phyloP scores from a whole-genome alignment of 495 filamentous ascomycete genomes.

The Clavariopsis aquatica region DNA sequence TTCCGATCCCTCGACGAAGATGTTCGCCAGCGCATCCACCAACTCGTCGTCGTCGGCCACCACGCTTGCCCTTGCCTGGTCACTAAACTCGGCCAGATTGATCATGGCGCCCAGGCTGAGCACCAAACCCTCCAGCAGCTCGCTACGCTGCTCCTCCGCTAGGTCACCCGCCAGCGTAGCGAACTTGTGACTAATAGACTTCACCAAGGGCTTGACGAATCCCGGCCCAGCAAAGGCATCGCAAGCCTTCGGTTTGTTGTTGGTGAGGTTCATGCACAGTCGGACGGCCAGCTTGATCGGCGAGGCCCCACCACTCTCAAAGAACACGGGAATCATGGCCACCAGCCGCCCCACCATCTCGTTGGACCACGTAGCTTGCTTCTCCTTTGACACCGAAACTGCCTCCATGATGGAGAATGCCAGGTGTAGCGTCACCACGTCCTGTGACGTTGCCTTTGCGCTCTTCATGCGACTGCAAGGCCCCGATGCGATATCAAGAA shows the following conservation, averaged over 20 bases:
- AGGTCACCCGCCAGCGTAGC: conserved; percentile 39
- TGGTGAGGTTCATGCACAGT: conserved; percentile 83
- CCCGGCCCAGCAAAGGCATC: conserved; percentile 61
- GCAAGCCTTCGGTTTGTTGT: conserved; percentile 71
- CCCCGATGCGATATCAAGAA: conserved; percentile 22
- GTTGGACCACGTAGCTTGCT: conserved; percentile 39
- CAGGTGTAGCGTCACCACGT: conserved; percentile 41
- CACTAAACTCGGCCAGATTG: conserved; percentile 80
- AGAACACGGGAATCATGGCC: conserved; percentile 38
- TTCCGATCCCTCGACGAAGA: conserved; percentile 56
- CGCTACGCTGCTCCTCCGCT: conserved; percentile 48
- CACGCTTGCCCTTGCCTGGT: conserved; percentile 52
- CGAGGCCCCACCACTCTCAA: conserved; percentile 22
- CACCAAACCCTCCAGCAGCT: conserved; percentile 69
- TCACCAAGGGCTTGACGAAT: conserved; percentile 60
- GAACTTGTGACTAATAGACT: conserved; percentile 44
- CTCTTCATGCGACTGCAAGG: conserved; percentile 17
- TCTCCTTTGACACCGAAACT: conserved; percentile 25
- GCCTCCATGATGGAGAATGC: conserved; percentile 68
- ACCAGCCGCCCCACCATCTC: conserved; percentile 37
- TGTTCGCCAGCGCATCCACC: conserved; percentile 51
- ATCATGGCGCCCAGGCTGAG: conserved; percentile 81
- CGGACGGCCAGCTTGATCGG: conserved; percentile 52
- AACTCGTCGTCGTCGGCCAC: conserved; percentile 35
- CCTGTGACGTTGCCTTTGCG: conserved; percentile 5